Evolutionary conservation across 164 flowering plant species (phyloP).

Genomic region (Vitis cinerea): DNA sequence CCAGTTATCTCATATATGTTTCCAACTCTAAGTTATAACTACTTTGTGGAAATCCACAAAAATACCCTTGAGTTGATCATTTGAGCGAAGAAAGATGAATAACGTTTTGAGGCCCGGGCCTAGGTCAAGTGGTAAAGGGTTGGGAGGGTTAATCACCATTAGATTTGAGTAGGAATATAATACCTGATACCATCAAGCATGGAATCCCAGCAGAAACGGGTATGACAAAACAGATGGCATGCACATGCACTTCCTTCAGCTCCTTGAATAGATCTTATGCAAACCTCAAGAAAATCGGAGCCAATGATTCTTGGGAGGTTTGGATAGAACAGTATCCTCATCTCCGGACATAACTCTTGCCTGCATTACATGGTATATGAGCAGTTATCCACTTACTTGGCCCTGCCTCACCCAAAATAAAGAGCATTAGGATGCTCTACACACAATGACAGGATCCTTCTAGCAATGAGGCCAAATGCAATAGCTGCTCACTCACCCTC

Average conservation of each 20-base stretch:
- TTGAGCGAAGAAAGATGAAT: no score
- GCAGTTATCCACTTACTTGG: not conserved
- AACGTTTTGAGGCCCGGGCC: no score
- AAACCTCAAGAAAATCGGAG: constrained; percentile 66
- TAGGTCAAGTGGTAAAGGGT: no score
- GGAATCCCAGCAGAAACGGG: constrained; percentile 90
- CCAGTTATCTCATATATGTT: no score
- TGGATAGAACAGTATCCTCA: constrained; percentile 88
- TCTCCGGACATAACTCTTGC: constrained; percentile 91
- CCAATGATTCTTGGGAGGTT: constrained; percentile 81
- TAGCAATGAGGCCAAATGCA: no score
- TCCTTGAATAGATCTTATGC: constrained; percentile 72
- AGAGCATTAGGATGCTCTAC: no score
- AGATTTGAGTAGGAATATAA: not conserved
- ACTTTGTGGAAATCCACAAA: no score
- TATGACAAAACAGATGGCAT: constrained; percentile 84
- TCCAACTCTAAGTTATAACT: no score
- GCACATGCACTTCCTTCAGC: constrained; percentile 36
- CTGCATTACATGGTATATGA: constrained; percentile 26
- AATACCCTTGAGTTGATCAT: no score
- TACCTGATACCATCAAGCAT: constrained; percentile 79
- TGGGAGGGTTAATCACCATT: not conserved
- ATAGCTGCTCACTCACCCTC: no score
- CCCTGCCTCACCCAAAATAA: not conserved
- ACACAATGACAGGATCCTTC: not conserved